Evolutionary conservation across 352 stramenopile genomes (phyloP).

Genomic region (Phytophthora fragariaefolia): DNA sequence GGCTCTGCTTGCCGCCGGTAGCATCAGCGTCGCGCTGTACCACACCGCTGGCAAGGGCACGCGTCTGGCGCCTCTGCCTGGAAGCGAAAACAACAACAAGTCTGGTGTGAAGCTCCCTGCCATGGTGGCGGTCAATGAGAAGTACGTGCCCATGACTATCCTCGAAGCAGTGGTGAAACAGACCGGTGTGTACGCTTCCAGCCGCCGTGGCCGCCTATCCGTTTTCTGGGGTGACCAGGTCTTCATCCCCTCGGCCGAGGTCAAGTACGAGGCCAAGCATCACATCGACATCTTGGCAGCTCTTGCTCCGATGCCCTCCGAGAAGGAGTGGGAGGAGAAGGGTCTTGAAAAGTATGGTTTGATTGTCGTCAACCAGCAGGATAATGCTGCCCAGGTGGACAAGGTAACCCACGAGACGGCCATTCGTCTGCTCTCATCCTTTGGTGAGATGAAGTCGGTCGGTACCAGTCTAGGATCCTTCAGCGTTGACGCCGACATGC

Average conservation of each 20-base stretch:
- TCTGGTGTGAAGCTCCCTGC: slow-evolving; percentile 98
- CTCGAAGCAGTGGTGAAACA: slow-evolving; percentile 98
- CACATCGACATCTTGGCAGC: slow-evolving; percentile 98
- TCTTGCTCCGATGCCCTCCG: slow-evolving; percentile 92
- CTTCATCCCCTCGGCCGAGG: slow-evolving; percentile 95
- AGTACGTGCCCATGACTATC: slow-evolving; percentile 95
- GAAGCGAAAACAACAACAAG: slow-evolving; percentile 99
- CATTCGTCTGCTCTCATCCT: slow-evolving; percentile 90
- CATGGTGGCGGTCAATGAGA: slow-evolving; percentile 89
- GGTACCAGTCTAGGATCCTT: slow-evolving; percentile 97
- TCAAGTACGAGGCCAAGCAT: slow-evolving; percentile 94
- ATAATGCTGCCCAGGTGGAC: slow-evolving; percentile 95
- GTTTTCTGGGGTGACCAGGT: slow-evolving; percentile 99
- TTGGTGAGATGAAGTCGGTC: slow-evolving; percentile 95
- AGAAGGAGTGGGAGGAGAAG: slow-evolving; percentile 95
- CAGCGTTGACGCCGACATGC: slow-evolving; percentile 93
- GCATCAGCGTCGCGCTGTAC: slow-evolving; percentile 95
- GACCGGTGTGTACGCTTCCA: slow-evolving; percentile 97
- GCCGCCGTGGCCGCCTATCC: slow-evolving; percentile 93
- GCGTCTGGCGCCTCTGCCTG: slow-evolving; percentile 95
- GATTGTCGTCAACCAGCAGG: slow-evolving; percentile 95
- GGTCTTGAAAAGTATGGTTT: slow-evolving; percentile 98
- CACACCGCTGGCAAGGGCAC: slow-evolving; percentile 99
- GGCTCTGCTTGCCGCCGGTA: slow-evolving; percentile 64
- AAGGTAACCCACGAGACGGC: slow-evolving; percentile 98